Percentiles rank a stretch among this genome's conserved stretches.
Conservation (phyloP, 768 basidiomycete genomes). For the Rhizopogon vesiculosus region DNA sequence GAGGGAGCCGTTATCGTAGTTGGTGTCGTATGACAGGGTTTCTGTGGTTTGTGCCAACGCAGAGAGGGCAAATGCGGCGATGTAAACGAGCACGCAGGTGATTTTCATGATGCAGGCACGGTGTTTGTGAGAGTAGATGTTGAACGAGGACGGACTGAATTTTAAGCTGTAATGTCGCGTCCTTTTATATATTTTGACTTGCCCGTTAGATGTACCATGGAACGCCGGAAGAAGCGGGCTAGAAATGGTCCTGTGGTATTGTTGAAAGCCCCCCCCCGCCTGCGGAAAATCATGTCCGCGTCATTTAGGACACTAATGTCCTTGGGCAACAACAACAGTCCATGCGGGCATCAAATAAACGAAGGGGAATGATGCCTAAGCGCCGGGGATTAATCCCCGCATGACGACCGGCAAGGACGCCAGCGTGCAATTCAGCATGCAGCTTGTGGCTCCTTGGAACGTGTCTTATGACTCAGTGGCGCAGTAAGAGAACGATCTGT, state of each 20-base stretch:
- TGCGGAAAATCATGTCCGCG: constrained; percentile 2
- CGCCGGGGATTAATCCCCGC: not conserved
- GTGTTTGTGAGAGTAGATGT: not conserved
- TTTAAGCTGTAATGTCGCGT: not conserved
- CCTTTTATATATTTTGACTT: constrained; percentile 16
- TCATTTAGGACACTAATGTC: not conserved
- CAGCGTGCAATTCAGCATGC: not conserved
- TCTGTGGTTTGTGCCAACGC: constrained; percentile 17
- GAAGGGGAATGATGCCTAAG: not conserved
- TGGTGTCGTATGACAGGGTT: constrained; percentile 33
- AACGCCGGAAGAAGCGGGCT: not conserved
- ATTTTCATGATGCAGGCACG: constrained; percentile 21
- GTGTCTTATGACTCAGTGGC: not conserved
- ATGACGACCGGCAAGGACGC: not conserved
- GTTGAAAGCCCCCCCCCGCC: not conserved
- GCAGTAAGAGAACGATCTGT: too few species aligned
- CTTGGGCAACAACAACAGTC: not conserved
- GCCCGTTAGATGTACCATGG: constrained; percentile 8
- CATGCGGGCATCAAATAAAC: not conserved
- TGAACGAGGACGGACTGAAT: not conserved
- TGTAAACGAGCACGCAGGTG: constrained; percentile 10
- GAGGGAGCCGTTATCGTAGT: constrained; percentile 27
- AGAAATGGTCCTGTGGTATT: not conserved
- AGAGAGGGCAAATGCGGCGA: constrained; percentile 12
- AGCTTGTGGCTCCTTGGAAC: not conserved